These are phyloP conservation scores for Aurantiochytrium sp. DNA, from an alignment of 108 stramenopile genomes.

Conservation along the genomic window DNA sequence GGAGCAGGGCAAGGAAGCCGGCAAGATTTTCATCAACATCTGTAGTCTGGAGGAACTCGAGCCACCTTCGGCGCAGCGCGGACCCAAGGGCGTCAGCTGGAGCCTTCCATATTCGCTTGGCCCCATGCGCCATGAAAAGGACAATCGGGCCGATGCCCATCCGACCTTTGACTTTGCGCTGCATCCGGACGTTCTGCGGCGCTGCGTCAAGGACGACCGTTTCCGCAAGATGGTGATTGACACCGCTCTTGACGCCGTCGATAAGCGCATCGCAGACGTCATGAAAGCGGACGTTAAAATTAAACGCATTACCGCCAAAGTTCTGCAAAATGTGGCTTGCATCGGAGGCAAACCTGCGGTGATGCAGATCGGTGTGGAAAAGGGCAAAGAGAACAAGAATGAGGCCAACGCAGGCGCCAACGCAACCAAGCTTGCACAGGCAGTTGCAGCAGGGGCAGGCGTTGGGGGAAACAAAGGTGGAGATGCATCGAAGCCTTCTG, in stretches of 20 bases:
- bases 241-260: conserved; percentile 27
- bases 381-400: not conserved
- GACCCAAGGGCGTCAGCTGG: conserved; percentile 30
- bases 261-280: not conserved
- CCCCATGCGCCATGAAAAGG: conserved; percentile 52
- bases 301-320: conserved; percentile 9
- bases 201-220: not conserved
- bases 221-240: conserved; percentile 34
- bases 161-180: conserved; percentile 31
- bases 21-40: conserved; percentile 58
- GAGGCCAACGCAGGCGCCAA: not conserved
- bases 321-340: conserved; percentile 30
- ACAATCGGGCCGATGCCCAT: conserved; percentile 31
- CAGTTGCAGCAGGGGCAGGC: not conserved
- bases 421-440: not conserved
- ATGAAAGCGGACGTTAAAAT: conserved; percentile 12
- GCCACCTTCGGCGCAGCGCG: conserved; percentile 21
- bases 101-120: conserved; percentile 51
- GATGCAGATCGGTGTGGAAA: not conserved
- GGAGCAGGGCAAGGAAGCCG: not conserved
- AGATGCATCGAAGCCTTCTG: too few relatives aligned
- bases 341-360: conserved; percentile 21
- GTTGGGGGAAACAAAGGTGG: not conserved
- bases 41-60: conserved; percentile 37
- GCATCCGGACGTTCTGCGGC: conserved; percentile 23